These are phyloP conservation scores for Flaveria trinervia DNA, from an alignment of 129 eudicot species.

Conservation along the genomic window DNA sequence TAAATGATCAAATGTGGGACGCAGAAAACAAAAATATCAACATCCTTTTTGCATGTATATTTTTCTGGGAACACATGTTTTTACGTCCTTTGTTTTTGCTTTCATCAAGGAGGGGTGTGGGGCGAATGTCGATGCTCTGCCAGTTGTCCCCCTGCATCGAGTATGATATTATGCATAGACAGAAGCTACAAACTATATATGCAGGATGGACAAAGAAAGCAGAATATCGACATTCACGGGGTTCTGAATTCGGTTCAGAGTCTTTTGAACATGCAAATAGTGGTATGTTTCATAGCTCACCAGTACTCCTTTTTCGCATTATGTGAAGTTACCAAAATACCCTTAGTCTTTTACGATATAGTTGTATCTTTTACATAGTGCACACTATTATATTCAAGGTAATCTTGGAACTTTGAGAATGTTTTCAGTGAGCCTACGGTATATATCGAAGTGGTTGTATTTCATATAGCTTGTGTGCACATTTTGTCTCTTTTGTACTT, in stretches of 20 bases:
- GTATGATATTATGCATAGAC: neutral
- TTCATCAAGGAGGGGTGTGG: conserved; percentile 19
- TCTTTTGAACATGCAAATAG: conserved; percentile 19
- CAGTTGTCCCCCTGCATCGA: conserved; percentile 12
- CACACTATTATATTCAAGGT: neutral
- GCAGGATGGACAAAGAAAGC: conserved; percentile 25
- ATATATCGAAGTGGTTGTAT: neutral
- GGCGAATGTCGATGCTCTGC: conserved; percentile 28
- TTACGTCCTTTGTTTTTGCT: neutral
- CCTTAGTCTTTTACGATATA: conserved; percentile 19
- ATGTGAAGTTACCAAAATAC: conserved; percentile 16
- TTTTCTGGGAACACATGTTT: neutral
- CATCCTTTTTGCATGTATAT: neutral
- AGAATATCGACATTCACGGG: conserved; percentile 24
- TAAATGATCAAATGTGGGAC: neutral
- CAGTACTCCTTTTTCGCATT: neutral
- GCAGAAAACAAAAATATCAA: neutral
- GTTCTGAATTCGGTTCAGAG: conserved; percentile 12
- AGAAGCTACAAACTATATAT: conserved; percentile 26
- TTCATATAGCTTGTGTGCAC: neutral
- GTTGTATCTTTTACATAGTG: neutral
- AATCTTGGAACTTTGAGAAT: conserved; percentile 7
- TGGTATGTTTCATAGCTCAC: conserved; percentile 17
- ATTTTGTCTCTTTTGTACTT: conserved; percentile 1
- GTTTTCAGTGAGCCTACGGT: neutral